Percentiles rank a stretch among this genome's conserved stretches.
These are phyloP conservation scores for Kuraishia hungarica DNA, from an alignment of 805 yeast genomes.

Conservation along the genomic window DNA sequence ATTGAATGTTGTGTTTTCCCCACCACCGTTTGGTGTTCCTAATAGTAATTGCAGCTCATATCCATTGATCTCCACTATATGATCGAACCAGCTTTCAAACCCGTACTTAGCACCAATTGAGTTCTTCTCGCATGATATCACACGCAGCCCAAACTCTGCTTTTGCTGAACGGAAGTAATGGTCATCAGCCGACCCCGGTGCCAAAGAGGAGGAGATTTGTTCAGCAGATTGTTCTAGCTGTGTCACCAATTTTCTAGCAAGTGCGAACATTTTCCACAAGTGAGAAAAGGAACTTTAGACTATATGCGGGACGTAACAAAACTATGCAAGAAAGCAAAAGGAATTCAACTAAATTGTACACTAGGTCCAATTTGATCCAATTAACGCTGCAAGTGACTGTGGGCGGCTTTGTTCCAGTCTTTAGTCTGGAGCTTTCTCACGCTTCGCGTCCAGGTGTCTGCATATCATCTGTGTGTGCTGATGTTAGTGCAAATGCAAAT, in stretches of 20 bases:
- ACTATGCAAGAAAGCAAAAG: too few relatives aligned
- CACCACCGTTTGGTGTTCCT: too few relatives aligned
- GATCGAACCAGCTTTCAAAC: conserved; percentile 84
- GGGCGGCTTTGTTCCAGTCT: too few relatives aligned
- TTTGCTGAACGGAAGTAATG: conserved; percentile 18
- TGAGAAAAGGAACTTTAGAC: background rate
- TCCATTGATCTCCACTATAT: conserved; percentile 71
- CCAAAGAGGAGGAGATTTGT: conserved; percentile 22
- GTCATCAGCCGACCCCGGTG: conserved; percentile 18
- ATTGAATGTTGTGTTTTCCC: too few relatives aligned
- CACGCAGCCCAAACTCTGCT: conserved; percentile 45
- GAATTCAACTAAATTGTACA: too few relatives aligned
- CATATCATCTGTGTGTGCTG: too few relatives aligned
- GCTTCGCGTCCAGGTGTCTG: too few relatives aligned
- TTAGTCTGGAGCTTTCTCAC: too few relatives aligned
- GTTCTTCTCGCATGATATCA: conserved; percentile 36
- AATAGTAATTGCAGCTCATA: conserved; percentile 37
- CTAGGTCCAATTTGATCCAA: too few relatives aligned
- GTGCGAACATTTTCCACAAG: conserved; percentile 31
- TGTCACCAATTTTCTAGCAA: conserved; percentile 47
- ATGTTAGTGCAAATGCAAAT: too few relatives aligned
- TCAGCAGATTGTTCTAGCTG: conserved; percentile 29
- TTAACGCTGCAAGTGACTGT: too few relatives aligned
- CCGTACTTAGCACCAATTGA: conserved; percentile 44
- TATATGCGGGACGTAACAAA: background rate